Evolutionary conservation across 2,329 filamentous ascomycete genomes (phyloP), one percentile per base, ranked within the genome.

Genomic region (Magnaporthiopsis rhizophila): DNA sequence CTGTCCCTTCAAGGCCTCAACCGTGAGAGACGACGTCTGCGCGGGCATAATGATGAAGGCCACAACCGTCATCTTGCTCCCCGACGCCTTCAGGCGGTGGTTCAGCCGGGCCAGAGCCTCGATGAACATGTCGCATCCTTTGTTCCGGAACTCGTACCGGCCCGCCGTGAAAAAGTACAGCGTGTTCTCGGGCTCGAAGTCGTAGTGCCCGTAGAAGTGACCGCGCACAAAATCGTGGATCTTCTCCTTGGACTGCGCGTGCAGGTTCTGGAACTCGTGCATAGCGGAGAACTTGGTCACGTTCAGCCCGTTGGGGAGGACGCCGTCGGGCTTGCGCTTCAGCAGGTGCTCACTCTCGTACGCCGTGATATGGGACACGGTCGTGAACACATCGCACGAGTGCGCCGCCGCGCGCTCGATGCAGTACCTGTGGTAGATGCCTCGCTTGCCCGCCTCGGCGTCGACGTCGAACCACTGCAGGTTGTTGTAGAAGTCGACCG

Each of bases 91-190:
- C 73, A 99, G 86, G 56, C 90, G 86, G 80, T 98, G 93, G 78
- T 99, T 99, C 71, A 99, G 80, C 58, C 95, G 90, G 34, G 95
- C 95, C 67, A 99, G 81, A 3, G 93, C 95, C 78, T 99, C 95
- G 70, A 99, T 96, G 77, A 98, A 99, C 95, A 99, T 98, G 77
- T 99, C 95, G 12, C 97, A 94, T 73, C 95, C 95, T 79, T 99
- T 99, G 74, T 99, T 99, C 68, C 95, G 84, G 83, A 94, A 99
- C 77, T 99, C 95, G 73, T 99, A 99, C 67, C 95, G 90, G 66
- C 95, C 95, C 8, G 95, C 90, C 3, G 93, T 99, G 81, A 99
- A 99, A 79, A 98, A 89, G 79, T 97, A 99, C 50, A 99, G 85
- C 0, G 95, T 99, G 77, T 98, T 97, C 66, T 98, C 93, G 18